phyloP scores from a whole-genome alignment of 2,329 filamentous ascomycete species.

The Talaromyces sp. region DNA sequence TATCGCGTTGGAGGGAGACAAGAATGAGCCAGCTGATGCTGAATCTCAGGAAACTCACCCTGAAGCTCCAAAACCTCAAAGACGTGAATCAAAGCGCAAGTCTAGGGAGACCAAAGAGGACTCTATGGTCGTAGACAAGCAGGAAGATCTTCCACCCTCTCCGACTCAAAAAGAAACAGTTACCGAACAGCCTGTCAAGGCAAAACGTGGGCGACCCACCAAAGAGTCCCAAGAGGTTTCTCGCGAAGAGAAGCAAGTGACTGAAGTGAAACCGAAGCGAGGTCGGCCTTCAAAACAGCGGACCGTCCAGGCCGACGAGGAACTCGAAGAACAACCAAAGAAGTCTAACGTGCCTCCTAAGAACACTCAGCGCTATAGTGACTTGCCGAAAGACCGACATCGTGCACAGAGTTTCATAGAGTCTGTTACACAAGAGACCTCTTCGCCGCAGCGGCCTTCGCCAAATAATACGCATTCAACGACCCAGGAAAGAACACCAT shows the following conservation, averaged over 20 bases:
- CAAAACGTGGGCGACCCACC: conserved; percentile 6
- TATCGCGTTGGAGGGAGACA: conserved; percentile 18
- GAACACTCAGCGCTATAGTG: conserved; percentile 34
- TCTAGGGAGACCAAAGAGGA: conserved; percentile 4
- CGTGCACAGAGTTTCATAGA: conserved; percentile 28
- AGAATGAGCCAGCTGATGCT: conserved; percentile 12
- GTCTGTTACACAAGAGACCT: conserved; percentile 20
- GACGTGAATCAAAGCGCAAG: neutral
- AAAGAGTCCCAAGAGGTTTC: neutral
- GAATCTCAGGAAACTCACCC: conserved; percentile 12
- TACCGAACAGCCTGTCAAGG: neutral
- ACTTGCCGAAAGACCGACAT: conserved; percentile 34
- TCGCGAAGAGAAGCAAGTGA: neutral
- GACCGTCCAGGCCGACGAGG: neutral
- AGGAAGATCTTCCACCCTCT: neutral
- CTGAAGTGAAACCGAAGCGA: conserved; percentile 5
- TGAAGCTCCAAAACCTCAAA: conserved; percentile 2
- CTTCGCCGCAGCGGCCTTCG: conserved; percentile 13
- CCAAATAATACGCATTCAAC: conserved; percentile 11
- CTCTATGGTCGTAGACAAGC: neutral
- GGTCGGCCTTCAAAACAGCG: conserved; percentile 12
- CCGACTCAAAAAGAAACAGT: conserved; percentile 7
- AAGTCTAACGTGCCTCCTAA: conserved; percentile 29
- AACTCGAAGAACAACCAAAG: conserved; percentile 5
- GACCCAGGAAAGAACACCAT: conserved; percentile 48